phyloP scores from a whole-genome alignment of 495 filamentous ascomycete species.

The Neurospora sp. region DNA sequence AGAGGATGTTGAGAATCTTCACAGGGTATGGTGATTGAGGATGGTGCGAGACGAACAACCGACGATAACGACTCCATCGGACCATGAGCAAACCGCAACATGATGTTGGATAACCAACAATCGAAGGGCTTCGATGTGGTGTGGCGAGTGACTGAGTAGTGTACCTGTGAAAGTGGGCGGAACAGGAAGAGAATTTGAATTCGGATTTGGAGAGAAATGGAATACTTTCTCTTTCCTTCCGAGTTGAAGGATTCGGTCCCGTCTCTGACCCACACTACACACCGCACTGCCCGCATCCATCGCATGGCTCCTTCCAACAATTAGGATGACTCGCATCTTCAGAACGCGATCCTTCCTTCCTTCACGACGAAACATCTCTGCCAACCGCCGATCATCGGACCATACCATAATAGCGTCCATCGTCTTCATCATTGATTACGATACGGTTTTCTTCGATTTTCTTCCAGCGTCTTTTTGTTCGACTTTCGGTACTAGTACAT shows the following conservation, averaged over 20 bases:
- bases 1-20: constrained; percentile 5
- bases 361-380: not conserved
- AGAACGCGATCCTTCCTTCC: not conserved
- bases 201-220: not conserved
- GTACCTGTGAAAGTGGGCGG: not conserved
- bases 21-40: not conserved
- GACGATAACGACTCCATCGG: not conserved
- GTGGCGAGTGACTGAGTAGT: not conserved
- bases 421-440: not conserved
- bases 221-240: not conserved
- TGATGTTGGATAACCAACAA: not conserved
- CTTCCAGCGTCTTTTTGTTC: not conserved
- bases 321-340: not conserved
- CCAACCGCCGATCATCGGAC: not conserved
- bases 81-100: not conserved
- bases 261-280: not conserved
- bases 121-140: not conserved
- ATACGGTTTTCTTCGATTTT: constrained; percentile 2
- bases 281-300: not conserved
- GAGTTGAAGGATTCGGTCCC: not conserved
- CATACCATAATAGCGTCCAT: not conserved
- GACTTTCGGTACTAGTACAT: not conserved
- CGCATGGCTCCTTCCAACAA: not conserved
- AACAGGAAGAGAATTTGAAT: not conserved
- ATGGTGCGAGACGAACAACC: not conserved